Evolutionary conservation across 768 basidiomycete species (phyloP).

Genomic region (Mycena maculata): DNA sequence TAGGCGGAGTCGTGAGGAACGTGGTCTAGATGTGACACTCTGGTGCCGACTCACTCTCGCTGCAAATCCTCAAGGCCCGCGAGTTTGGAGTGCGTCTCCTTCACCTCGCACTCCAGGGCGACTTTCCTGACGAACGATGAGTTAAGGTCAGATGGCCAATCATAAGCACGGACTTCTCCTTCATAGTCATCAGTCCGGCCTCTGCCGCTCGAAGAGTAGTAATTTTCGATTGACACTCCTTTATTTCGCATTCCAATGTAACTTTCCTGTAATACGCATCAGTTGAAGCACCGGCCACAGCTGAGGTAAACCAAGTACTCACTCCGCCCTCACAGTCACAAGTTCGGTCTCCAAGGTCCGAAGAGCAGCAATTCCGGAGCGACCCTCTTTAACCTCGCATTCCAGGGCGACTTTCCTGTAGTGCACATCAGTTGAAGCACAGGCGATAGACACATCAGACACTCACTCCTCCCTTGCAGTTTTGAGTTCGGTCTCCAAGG

Average conservation of each 20-base stretch:
- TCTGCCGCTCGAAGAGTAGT: no score
- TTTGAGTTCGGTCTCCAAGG: constrained; percentile 1
- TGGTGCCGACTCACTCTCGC: constrained; percentile 12
- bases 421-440: not conserved
- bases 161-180: no score
- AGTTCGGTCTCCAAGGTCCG: constrained; percentile 8
- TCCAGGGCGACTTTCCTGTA: constrained; percentile 27
- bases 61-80: constrained; percentile 18
- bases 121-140: constrained; percentile 6
- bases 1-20: not conserved
- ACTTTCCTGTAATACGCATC: not conserved
- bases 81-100: constrained; percentile 17
- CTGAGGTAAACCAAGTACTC: not conserved
- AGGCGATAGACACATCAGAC: not conserved
- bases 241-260: constrained; percentile 16
- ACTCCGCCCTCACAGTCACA: constrained; percentile 24
- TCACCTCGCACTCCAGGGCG: constrained; percentile 19
- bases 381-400: constrained; percentile 22
- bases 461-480: constrained; percentile 20
- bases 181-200: no score
- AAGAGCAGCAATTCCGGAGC: constrained; percentile 8
- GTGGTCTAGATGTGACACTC: not conserved
- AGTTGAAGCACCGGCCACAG: not conserved
- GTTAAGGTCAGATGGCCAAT: no score
- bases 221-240: constrained; percentile 16